A percentile compares a stretch with the other conserved stretches of the same genome.
These are phyloP conservation scores for Penicillium diatomitis DNA, from an alignment of 495 filamentous ascomycete species.

Conservation along the genomic window DNA sequence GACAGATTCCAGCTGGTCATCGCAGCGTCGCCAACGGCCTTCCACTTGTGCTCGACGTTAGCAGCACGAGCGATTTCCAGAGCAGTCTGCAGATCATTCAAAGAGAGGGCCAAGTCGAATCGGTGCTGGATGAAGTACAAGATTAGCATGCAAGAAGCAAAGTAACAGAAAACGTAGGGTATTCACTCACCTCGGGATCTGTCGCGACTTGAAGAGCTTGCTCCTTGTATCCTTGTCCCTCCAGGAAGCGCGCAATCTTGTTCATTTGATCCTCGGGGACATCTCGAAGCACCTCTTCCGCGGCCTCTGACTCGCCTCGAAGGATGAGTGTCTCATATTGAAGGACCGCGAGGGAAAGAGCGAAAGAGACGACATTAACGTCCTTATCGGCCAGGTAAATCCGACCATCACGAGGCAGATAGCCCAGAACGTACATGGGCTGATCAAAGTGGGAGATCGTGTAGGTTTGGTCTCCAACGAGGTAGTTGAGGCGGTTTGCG, in stretches of 20 bases:
- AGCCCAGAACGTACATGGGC: slow-evolving; percentile 89
- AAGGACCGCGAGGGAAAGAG: slow-evolving; percentile 85
- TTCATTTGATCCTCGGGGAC: slow-evolving; percentile 88
- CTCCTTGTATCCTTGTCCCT: slow-evolving; percentile 95
- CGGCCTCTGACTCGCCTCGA: slow-evolving; percentile 88
- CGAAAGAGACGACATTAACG: slow-evolving; percentile 80
- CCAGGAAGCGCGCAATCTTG: slow-evolving; percentile 95
- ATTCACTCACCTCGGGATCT: slow-evolving; percentile 52
- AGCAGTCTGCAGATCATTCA: slow-evolving; percentile 77
- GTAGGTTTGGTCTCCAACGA: slow-evolving; percentile 96
- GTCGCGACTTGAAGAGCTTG: slow-evolving; percentile 93
- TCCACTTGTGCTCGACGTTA: slow-evolving; percentile 94
- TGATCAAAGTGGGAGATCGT: slow-evolving; percentile 97
- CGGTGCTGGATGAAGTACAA: slow-evolving; percentile 47
- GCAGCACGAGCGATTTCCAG: slow-evolving; percentile 73
- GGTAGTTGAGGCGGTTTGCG: slow-evolving; percentile 94
- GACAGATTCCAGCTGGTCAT: slow-evolving; percentile 76
- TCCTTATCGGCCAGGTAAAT: slow-evolving; percentile 96
- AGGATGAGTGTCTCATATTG: slow-evolving; percentile 97
- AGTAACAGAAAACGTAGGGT: not conserved
- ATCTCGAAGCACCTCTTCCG: slow-evolving; percentile 69
- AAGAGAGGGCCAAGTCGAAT: slow-evolving; percentile 81
- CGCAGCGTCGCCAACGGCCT: slow-evolving; percentile 87
- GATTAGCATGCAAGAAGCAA: not conserved
- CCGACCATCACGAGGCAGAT: slow-evolving; percentile 84